A percentile compares a stretch with the other conserved stretches of the same genome.
Evolutionary conservation across 371 early-diverging fungal genomes (phyloP).

Genomic region (Umbelopsis sp.): DNA sequence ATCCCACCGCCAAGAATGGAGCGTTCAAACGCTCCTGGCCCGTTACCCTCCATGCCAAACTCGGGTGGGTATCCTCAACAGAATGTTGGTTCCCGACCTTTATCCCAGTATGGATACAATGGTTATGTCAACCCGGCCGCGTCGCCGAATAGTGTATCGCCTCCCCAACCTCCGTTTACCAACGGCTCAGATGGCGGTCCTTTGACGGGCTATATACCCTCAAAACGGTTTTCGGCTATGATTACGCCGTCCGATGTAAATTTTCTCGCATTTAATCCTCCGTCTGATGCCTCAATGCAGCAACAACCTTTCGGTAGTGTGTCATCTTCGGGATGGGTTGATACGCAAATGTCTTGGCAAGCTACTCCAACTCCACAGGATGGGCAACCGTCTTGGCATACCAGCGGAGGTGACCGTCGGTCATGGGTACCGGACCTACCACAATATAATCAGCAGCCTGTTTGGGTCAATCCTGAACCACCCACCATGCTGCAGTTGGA

Average conservation of each 20-base stretch:
- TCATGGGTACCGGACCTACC: slow-evolving; percentile 3
- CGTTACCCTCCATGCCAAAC: slow-evolving; percentile 1
- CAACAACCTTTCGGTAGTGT: not conserved
- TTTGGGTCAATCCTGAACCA: not conserved
- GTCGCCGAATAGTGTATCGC: slow-evolving; percentile 9
- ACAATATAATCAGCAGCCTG: not conserved
- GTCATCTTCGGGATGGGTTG: not conserved
- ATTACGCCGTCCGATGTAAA: slow-evolving; percentile 3
- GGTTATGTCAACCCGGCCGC: slow-evolving; percentile 1
- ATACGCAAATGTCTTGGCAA: slow-evolving; percentile 1
- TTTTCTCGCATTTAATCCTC: not conserved
- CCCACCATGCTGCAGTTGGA: not conserved
- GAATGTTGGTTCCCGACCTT: not conserved
- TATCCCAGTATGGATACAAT: slow-evolving; percentile 7
- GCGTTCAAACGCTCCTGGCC: slow-evolving; percentile 3
- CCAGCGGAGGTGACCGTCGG: not conserved
- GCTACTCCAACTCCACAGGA: slow-evolving; percentile 1
- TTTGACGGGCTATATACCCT: not conserved
- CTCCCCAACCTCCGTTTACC: slow-evolving; percentile 1
- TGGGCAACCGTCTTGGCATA: not conserved
- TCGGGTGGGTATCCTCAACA: not conserved
- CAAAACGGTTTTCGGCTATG: not conserved
- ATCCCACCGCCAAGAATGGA: slow-evolving; percentile 17
- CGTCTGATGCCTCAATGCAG: not conserved
- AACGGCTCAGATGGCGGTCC: not conserved